A percentile compares a stretch with the other conserved stretches of the same genome.
These are phyloP conservation scores for Hordeum pubiflorum DNA, from an alignment of 202 grass and related monocot species.

Conservation along the genomic window DNA sequence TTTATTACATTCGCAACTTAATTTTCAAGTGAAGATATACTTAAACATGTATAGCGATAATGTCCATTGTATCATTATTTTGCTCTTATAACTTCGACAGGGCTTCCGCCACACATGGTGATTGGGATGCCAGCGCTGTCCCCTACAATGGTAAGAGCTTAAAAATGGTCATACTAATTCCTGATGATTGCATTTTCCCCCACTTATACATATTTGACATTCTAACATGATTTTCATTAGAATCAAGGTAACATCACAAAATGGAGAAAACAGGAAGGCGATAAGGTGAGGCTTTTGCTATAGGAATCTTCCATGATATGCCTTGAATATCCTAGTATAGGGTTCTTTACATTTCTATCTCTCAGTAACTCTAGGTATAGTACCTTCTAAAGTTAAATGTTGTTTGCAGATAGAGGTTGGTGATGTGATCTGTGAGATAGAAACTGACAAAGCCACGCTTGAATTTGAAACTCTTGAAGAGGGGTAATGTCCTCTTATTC, in stretches of 20 bases:
- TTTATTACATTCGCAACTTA: not conserved
- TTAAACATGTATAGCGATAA: not conserved
- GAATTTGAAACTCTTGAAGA: constrained; percentile 97
- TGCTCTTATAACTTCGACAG: constrained; percentile 32
- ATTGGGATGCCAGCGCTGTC: constrained; percentile 92
- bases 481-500: constrained; percentile 47
- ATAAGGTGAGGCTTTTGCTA: constrained; percentile 52
- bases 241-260: constrained; percentile 98
- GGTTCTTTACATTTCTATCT: constrained; percentile 13
- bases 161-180: constrained; percentile 5
- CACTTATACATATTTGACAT: constrained; percentile 3
- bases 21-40: not conserved
- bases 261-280: constrained; percentile 96
- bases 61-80: constrained; percentile 1
- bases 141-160: constrained; percentile 74
- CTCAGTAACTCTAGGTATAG: not conserved
- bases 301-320: constrained; percentile 20
- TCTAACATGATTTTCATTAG: constrained; percentile 51
- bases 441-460: constrained; percentile 95
- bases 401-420: constrained; percentile 82
- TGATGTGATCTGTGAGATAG: constrained; percentile 97
- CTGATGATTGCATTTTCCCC: constrained; percentile 2
- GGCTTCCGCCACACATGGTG: constrained; percentile 70
- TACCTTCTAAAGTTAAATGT: constrained; percentile 15
- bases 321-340: not conserved